phyloP scores from a whole-genome alignment of 2,329 filamentous ascomycete genomes.

The Acrodontium crateriforme region DNA sequence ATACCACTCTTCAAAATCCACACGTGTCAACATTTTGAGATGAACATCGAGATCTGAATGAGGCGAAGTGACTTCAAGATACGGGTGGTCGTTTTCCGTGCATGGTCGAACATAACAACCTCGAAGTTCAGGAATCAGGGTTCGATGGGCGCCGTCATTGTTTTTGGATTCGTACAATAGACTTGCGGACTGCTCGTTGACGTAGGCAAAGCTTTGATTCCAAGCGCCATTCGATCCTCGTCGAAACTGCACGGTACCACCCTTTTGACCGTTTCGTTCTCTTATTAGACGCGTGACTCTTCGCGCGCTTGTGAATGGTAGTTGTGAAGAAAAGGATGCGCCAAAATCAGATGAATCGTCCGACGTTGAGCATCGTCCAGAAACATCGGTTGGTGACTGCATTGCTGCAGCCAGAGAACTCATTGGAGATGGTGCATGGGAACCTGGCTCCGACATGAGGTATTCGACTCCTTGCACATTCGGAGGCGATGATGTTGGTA shows the following conservation, averaged over 20 bases:
- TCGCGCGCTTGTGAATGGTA: constrained; percentile 33
- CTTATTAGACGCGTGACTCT: constrained; percentile 66
- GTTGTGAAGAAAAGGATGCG: constrained; percentile 16
- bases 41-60: constrained; percentile 47
- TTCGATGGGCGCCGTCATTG: constrained; percentile 48
- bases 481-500: constrained; percentile 56
- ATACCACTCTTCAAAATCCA: constrained; percentile 66
- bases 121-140: constrained; percentile 58
- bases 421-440: constrained; percentile 17
- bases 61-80: constrained; percentile 38
- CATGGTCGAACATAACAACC: constrained; percentile 53
- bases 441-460: constrained; percentile 19
- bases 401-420: constrained; percentile 16
- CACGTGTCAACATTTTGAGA: constrained; percentile 47
- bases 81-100: constrained; percentile 34
- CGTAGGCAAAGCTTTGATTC: constrained; percentile 59
- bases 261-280: constrained; percentile 64
- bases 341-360: constrained; percentile 16
- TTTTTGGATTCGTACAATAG: constrained; percentile 62
- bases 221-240: constrained; percentile 47
- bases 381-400: constrained; percentile 10
- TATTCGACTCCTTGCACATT: constrained; percentile 31
- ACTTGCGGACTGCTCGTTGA: constrained; percentile 61
- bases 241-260: constrained; percentile 62
- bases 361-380: constrained; percentile 16